Evolutionary conservation across 2,329 filamentous ascomycete genomes (phyloP), one percentile per base, ranked within the genome.

Genomic region (Thelonectria rubi): DNA sequence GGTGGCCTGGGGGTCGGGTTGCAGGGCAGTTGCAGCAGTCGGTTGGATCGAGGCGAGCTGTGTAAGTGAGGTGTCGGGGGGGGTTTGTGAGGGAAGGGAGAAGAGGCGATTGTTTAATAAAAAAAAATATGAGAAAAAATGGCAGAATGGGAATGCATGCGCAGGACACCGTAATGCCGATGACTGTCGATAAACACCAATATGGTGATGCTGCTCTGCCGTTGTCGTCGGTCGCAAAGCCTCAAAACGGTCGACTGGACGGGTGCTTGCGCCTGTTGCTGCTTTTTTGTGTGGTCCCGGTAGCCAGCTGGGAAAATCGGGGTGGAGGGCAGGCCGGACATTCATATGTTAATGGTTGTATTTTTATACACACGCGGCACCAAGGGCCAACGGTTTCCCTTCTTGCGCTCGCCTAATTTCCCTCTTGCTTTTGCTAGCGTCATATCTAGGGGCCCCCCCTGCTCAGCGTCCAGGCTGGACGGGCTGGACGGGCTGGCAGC

Each of bases 341-440:
- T 78, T 78, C 76, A 79, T 79, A 78, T 77, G 75, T 75, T 57
- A 49, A 73, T 75, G 72, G 74, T 72, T 79, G 75, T 77, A 79
- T 77, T 80, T 79, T 79, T 80, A 80, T 80, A 80, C 77, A 78
- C 76, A 76, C 70, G 77, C 70, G 71, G 66, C 70, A 67, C 71
- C 62, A 65, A 67, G 69, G 65, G 69, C 75, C 75, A 76, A 76
- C 75, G 69, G 72, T 72, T 74, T 74, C 69, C 67, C 70, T 67
- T 67, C 66, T 56, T 71, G 67, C 55, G 64, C 70, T 77, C 75
- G 75, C 75, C 74, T 77, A 77, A 76, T 75, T 74, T 76, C 74
- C 73, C 69, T 74, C 68, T 72, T 73, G 69, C 65, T 69, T 34
- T 71, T 60, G 63, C 66, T 76, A 76, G 74, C 72, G 74, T 71